Evolutionary conservation across 345 rosid genomes (phyloP), one percentile per base, ranked within the genome.

Genomic region (Camelina sativa): DNA sequence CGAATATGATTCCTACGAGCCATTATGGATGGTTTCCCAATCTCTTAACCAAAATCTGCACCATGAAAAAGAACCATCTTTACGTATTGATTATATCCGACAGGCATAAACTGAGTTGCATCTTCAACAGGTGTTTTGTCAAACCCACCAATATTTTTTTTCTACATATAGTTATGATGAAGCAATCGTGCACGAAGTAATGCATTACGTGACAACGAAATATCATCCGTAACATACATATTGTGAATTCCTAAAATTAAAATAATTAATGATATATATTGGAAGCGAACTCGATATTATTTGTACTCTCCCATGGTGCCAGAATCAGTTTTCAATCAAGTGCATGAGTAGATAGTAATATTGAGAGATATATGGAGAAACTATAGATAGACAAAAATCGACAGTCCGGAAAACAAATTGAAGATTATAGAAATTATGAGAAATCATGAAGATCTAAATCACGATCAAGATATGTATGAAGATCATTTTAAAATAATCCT

Each of bases 51-150:
- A 55, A 56, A 40, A 2, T 41, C 8, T 64, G 71, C 57, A 55
- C 17, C 47, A 64, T 41, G 4, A 35, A 20, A 54, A 54, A 43
- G 69, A 64, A 64, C 57, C 77, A 73, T 73, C 71, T 73, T 73
- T 65, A 64, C 46, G 77, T 73, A 54, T 44, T 13, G 28, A 7
- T 65, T 74, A 38, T 74, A 10, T 41, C 77, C 64, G 71, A 64
- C 71, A 73, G 22, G 70, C 12, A 40, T 52, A 12, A 55, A 34
- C 38, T 44, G 47, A 35, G 38, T 43, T 64, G 57, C 65, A 73
- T 55, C 46, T 64, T 32, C 10, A 22, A 30, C 56, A 73, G 23
- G 8, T 48, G 35, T 17, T 65, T 32, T 56, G 46, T 12, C 44
- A 62, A 52, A 28, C 44, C 35, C 54, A 52, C 46, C 30, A 62